These are phyloP conservation scores for Dipsacomyces acuminosporus DNA, from an alignment of 371 early-diverging fungal genomes.

Conservation along the genomic window DNA sequence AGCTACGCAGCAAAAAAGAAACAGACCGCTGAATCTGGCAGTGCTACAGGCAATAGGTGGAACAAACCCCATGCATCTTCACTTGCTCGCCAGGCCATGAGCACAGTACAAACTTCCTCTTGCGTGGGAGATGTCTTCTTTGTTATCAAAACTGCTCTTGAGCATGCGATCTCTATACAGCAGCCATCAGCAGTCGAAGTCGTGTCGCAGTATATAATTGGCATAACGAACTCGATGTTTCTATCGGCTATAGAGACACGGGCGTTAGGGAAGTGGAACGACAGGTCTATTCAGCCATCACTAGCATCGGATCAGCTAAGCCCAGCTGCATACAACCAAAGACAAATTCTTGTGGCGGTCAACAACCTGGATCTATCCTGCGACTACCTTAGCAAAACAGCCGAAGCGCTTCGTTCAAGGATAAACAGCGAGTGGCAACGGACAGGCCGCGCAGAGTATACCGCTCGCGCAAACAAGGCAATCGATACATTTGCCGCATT, in stretches of 20 bases:
- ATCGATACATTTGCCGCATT: slow-evolving; percentile 31
- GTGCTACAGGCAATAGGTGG: too few relatives aligned
- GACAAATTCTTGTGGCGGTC: slow-evolving; percentile 51
- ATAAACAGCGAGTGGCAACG: slow-evolving; percentile 23
- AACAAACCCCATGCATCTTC: not conserved
- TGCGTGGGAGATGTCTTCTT: slow-evolving; percentile 92
- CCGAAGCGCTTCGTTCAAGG: slow-evolving; percentile 7
- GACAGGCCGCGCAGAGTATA: slow-evolving; percentile 9
- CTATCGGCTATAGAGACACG: slow-evolving; percentile 16
- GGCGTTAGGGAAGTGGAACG: slow-evolving; percentile 24
- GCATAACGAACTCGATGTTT: slow-evolving; percentile 16
- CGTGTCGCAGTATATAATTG: slow-evolving; percentile 14
- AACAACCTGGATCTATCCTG: slow-evolving; percentile 72
- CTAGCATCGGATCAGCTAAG: slow-evolving; percentile 1
- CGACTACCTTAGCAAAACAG: slow-evolving; percentile 35
- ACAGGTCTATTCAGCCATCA: not conserved
- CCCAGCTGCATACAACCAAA: slow-evolving; percentile 21
- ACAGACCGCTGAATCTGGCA: not conserved
- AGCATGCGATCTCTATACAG: slow-evolving; percentile 66
- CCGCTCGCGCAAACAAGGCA: slow-evolving; percentile 6
- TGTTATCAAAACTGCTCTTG: slow-evolving; percentile 71
- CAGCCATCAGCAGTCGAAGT: slow-evolving; percentile 50
- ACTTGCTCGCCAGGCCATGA: not conserved
- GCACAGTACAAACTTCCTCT: slow-evolving; percentile 56
- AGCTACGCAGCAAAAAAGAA: not conserved